Base-by-base conservation (phyloP, 1,284 basidiomycete species). In the Mycosarcoma maydis region DNA sequence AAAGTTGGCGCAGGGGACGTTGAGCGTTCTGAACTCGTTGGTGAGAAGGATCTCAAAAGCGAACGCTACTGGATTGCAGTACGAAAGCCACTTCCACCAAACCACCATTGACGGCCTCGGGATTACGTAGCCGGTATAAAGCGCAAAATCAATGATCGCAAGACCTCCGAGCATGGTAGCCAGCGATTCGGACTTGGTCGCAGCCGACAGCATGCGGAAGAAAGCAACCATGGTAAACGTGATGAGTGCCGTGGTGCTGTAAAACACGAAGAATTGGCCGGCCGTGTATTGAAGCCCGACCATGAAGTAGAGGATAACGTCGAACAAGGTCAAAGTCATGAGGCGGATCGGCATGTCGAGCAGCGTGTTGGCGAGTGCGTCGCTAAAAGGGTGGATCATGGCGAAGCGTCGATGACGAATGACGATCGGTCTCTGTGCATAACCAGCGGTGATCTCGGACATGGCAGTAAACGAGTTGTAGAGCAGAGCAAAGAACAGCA, bases 61-160 rank as follows among this genome's bases (percentile, higher is more conserved):
- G 83, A 92, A 94, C 14, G 87, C 84, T 37, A 91, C 79, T 4
- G 81, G 80, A 45, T 72, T 75, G 50, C 69, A 26, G 50, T 73
- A 73, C 20, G 55, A 56, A 49, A 76, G 62, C 91, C 92, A 93
- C 84, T 90, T 92, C 16, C 93, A 81, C 92, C 92, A 94, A 46
- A 90, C 84, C 80, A 92, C 90, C 91, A 94, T 92, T 55, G 86
- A 84, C 4, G 53, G 52, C 30, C 62, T 68, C 1, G 74, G 76
- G 23, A 77, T 68, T 14, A 75, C 76, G 41, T 73, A 78, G 10
- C 76, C 74, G 5, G 74, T 65, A 53, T 58, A 76, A 10, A 76
- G 57, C 4, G 73, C 72, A n/a, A 76, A 46, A 17, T 45, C 34
- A 17, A 66, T 44, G 45, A 78, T 75, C 62, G 72, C 56, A 14